These are phyloP conservation scores for Papilionanthe hybrid DNA, from an alignment of 116 monocot species.

Conservation along the genomic window DNA sequence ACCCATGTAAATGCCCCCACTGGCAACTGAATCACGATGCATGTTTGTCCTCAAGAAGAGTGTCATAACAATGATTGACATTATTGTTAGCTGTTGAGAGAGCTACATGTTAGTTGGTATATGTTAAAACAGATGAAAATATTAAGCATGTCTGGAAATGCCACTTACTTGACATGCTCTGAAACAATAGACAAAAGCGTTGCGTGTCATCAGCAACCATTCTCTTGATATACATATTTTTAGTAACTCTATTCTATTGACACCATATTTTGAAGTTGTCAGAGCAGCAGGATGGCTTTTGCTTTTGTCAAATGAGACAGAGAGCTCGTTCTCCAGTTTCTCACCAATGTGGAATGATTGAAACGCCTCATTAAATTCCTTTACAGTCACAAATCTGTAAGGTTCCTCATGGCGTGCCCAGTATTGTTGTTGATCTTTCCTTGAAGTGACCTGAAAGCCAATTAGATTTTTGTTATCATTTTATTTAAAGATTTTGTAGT, in stretches of 20 bases:
- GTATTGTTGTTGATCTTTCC: conserved; percentile 32
- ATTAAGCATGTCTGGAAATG: not conserved
- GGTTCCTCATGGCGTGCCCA: conserved; percentile 12
- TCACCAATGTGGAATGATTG: conserved; percentile 24
- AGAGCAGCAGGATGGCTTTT: conserved; percentile 32
- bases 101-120: not conserved
- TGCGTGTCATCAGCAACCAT: conserved; percentile 24
- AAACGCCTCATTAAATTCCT: conserved; percentile 18
- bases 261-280: conserved; percentile 21
- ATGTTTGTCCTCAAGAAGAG: conserved; percentile 29
- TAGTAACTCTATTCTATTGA: conserved; percentile 18
- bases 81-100: conserved; percentile 15
- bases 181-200: conserved; percentile 26
- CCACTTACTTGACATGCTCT: conserved; percentile 11
- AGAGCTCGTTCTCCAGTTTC: conserved; percentile 4
- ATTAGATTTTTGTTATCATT: not conserved
- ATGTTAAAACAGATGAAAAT: not conserved
- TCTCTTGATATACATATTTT: conserved; percentile 20
- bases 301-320: conserved; percentile 15
- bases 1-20: conserved; percentile 22
- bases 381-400: conserved; percentile 17
- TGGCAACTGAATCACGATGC: conserved; percentile 6
- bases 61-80: conserved; percentile 26
- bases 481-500: not conserved
- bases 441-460: conserved; percentile 28